Conservation (phyloP, 2,329 filamentous ascomycete genomes). For the Aspergillus ochraceus region DNA sequence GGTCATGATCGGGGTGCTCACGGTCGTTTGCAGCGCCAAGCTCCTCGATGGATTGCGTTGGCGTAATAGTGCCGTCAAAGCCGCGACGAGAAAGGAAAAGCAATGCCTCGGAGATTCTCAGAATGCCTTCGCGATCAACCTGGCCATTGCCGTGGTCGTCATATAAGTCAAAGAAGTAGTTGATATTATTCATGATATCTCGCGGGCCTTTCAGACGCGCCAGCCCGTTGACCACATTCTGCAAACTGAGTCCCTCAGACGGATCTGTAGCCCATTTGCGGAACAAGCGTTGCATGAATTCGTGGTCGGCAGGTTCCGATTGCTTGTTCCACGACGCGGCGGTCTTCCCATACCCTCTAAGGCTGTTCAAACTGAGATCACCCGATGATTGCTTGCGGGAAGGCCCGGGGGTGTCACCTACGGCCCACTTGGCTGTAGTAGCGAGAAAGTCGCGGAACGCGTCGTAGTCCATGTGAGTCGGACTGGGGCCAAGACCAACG, state of each 20-base stretch:
- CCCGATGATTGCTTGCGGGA: constrained; percentile 52
- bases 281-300: constrained; percentile 88
- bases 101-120: constrained; percentile 90
- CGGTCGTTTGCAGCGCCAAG: constrained; percentile 44
- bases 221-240: constrained; percentile 88
- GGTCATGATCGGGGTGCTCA: constrained; percentile 39
- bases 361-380: constrained; percentile 56
- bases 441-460: constrained; percentile 93
- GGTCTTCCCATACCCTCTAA: constrained; percentile 51
- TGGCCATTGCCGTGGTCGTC: constrained; percentile 89
- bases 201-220: constrained; percentile 88
- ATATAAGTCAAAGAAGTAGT: constrained; percentile 96
- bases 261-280: constrained; percentile 81
- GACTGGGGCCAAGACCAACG: constrained; percentile 84
- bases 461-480: constrained; percentile 95
- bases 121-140: constrained; percentile 91
- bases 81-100: constrained; percentile 89
- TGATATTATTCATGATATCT: constrained; percentile 97
- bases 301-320: constrained; percentile 81
- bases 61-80: constrained; percentile 70
- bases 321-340: constrained; percentile 57
- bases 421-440: constrained; percentile 86
- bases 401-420: constrained; percentile 75
- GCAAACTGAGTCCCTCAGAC: constrained; percentile 75
- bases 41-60: constrained; percentile 60